Evolutionary conservation across 2,329 filamentous ascomycete genomes (phyloP), one percentile per base, ranked within the genome.

Genomic region (Lojkania enalia): DNA sequence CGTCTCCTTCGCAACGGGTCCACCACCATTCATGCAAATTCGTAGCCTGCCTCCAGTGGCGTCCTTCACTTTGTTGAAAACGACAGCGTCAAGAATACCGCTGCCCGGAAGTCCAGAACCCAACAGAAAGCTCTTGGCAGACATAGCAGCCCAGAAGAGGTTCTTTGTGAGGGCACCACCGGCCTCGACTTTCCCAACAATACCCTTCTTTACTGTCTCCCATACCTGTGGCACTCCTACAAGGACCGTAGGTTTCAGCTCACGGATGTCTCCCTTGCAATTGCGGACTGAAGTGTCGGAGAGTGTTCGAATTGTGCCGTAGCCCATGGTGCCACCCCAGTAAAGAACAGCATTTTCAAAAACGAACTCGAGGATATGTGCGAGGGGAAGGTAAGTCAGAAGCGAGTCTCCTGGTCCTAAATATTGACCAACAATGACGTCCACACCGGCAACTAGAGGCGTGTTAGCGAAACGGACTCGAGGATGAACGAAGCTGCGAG

Each of bases 151-250:
- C 83, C 83, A 86, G 78, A 99, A 99, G 51, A 97, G 73, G 60
- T 85, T 84, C 71, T 79, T 85, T 46, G 86, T 79, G 31, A 97
- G 46, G n/a, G 79, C 71, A 61, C 84, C 85, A 50, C 86, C 81
- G 46, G 80, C 75, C 64, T 88, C 86, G 48, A 97, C 85, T 71
- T 90, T 90, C 60, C 77, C 74, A 53, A 92, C 77, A 61, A 99
- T 88, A 42, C 94, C 94, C 78, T 99, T 99, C 77, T 90, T 92
- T 61, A 99, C 87, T 1, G 89, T 91, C 74, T 99, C 94, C 91
- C 92, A 99, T 21, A 99, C 87, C 46, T 95, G 91, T 1, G 94
- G 94, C 2, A 99, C 94, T 69, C 94, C 94, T 29, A 96, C 87
- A 67, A 99, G 81, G 65, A 96, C 81, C 2, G 90, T 95, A 1